phyloP scores from a whole-genome alignment of 345 rosid genomes.

The Murraya paniculata region DNA sequence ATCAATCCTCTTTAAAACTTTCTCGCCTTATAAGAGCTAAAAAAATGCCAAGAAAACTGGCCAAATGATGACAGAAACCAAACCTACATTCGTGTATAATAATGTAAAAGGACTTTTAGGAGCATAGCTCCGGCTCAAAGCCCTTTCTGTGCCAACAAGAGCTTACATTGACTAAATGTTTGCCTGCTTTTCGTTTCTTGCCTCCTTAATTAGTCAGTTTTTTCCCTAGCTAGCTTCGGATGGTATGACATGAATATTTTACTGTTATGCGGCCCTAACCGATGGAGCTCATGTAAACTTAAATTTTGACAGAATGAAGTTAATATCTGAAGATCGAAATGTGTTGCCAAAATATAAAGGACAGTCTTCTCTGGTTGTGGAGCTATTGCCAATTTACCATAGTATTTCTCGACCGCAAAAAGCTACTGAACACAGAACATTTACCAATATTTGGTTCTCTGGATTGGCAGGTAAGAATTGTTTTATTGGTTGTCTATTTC shows the following conservation, averaged over 20 bases:
- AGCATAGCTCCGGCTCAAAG: too few relatives aligned
- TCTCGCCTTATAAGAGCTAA: background rate
- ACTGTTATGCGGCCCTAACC: too few relatives aligned
- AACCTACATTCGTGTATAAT: too few relatives aligned
- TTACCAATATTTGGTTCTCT: background rate
- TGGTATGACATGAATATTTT: too few relatives aligned
- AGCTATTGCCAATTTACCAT: slow-evolving; percentile 38
- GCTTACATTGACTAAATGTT: too few relatives aligned
- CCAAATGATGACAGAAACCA: background rate
- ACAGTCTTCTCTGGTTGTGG: slow-evolving; percentile 41
- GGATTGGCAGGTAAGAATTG: slow-evolving; percentile 26
- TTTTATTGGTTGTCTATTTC: slow-evolving; percentile 49
- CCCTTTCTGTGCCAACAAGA: background rate
- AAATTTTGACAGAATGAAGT: slow-evolving; percentile 10
- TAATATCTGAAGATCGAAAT: slow-evolving; percentile 17
- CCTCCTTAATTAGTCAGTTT: too few relatives aligned
- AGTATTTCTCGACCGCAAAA: slow-evolving; percentile 46
- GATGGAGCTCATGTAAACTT: too few relatives aligned
- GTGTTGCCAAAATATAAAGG: slow-evolving; percentile 32
- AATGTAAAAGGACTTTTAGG: too few relatives aligned
- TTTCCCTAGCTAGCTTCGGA: too few relatives aligned
- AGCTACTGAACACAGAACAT: background rate
- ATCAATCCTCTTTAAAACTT: background rate
- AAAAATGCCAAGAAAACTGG: background rate
- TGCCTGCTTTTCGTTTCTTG: too few relatives aligned